Percentiles rank a stretch among this genome's conserved stretches.
phyloP scores from a whole-genome alignment of 1,139 yeast genomes.

The Casaregolazyma suthepensis region DNA sequence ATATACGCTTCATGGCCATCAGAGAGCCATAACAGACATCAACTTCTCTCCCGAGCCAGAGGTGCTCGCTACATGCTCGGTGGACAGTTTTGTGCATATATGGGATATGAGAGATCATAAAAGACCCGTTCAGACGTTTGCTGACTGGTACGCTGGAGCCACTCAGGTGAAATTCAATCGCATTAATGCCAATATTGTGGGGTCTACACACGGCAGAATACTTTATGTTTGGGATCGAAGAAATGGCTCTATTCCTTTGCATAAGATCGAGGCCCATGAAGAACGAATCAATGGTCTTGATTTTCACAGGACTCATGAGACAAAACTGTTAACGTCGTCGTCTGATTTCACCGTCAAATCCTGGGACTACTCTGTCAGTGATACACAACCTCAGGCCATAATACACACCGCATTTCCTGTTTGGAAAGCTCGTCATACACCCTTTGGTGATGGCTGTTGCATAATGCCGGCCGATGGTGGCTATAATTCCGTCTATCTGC shows the following conservation, averaged over 20 bases:
- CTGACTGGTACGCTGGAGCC: slow-evolving; percentile 94
- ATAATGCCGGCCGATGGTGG: slow-evolving; percentile 92
- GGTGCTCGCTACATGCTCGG: slow-evolving; percentile 85
- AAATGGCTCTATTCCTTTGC: slow-evolving; percentile 70
- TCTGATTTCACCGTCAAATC: slow-evolving; percentile 81
- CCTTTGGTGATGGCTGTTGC: slow-evolving; percentile 88
- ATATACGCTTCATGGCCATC: slow-evolving; percentile 81
- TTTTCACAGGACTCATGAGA: slow-evolving; percentile 56
- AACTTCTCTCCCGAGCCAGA: slow-evolving; percentile 87
- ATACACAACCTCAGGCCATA: slow-evolving; percentile 47
- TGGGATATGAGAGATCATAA: slow-evolving; percentile 88
- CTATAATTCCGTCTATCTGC: slow-evolving; percentile 61
- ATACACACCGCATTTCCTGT: slow-evolving; percentile 77
- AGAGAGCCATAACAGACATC: slow-evolving; percentile 91
- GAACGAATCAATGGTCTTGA: slow-evolving; percentile 88
- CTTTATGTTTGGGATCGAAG: slow-evolving; percentile 85
- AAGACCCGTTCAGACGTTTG: slow-evolving; percentile 66
- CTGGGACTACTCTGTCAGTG: slow-evolving; percentile 58
- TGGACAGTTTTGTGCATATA: slow-evolving; percentile 76
- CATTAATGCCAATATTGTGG: slow-evolving; percentile 65
- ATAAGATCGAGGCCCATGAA: slow-evolving; percentile 62
- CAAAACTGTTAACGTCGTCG: slow-evolving; percentile 69
- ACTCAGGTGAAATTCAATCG: slow-evolving; percentile 94
- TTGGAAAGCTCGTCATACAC: slow-evolving; percentile 79
- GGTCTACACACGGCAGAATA: slow-evolving; percentile 78